A percentile compares a stretch with the other conserved stretches of the same genome.
phyloP scores from a whole-genome alignment of 371 early-diverging fungal species.

The Cokeromyces recurvatus region DNA sequence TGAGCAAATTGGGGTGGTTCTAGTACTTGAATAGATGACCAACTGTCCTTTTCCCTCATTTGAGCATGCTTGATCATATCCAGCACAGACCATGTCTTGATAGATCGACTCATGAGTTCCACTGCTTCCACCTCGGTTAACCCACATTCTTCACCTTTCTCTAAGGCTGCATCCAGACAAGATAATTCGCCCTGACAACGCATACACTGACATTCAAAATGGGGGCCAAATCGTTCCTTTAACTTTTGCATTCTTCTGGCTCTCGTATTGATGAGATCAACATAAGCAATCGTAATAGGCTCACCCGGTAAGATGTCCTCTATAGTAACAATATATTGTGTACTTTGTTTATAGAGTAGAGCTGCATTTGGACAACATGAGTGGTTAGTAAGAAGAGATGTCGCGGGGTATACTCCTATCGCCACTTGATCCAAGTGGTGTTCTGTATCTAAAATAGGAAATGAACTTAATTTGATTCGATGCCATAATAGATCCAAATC shows the following conservation, averaged over 20 bases:
- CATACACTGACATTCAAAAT: conserved; percentile 25
- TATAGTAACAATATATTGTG: conserved; percentile 51
- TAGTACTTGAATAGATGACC: conserved; percentile 18
- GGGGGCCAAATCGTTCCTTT: conserved; percentile 29
- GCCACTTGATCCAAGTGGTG: conserved; percentile 61
- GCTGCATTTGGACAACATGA: conserved; percentile 80
- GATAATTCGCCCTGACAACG: conserved; percentile 23
- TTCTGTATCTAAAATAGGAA: conserved; percentile 35
- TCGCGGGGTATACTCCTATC: conserved; percentile 72
- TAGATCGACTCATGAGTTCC: conserved; percentile 6
- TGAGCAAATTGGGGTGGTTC: conserved; percentile 31
- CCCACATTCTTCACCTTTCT: conserved; percentile 8
- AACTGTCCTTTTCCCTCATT: conserved; percentile 5
- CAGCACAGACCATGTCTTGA: conserved; percentile 32
- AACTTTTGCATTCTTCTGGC: conserved; percentile 48
- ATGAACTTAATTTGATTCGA: conserved; percentile 8
- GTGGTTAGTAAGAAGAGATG: conserved; percentile 69
- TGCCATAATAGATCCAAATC: conserved; percentile 12
- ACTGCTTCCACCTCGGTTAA: conserved; percentile 2
- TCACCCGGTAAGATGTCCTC: conserved; percentile 61
- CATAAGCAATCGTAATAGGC: conserved; percentile 71
- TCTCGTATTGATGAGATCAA: conserved; percentile 59
- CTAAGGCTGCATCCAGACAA: conserved; percentile 7
- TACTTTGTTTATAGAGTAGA: conserved; percentile 47
- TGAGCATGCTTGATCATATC: conserved; percentile 20